These are phyloP conservation scores for Paracamarosporium sp. DNA, from an alignment of 2,329 filamentous ascomycete genomes.

Conservation along the genomic window DNA sequence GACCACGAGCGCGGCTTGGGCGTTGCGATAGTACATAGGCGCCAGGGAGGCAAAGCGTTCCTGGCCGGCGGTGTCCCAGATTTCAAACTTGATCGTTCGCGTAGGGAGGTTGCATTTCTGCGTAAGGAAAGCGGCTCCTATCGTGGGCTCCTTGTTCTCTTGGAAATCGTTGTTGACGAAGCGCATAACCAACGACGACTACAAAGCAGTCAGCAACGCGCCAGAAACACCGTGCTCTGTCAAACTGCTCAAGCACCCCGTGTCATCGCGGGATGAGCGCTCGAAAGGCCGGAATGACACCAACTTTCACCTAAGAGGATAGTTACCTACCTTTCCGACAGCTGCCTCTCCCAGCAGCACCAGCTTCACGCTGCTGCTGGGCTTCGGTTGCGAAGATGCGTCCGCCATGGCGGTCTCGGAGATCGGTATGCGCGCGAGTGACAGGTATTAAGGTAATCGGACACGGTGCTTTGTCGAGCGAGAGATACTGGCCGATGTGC, in stretches of 20 bases:
- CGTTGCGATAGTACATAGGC: slow-evolving; percentile 99
- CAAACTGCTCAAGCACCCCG: not conserved
- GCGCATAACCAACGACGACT: slow-evolving; percentile 96
- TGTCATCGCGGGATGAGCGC: not conserved
- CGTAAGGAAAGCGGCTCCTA: slow-evolving; percentile 97
- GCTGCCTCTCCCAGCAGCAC: slow-evolving; percentile 96
- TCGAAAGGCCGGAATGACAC: not conserved
- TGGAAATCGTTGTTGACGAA: slow-evolving; percentile 99
- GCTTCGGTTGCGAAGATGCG: slow-evolving; percentile 75
- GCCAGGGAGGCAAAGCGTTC: slow-evolving; percentile 96
- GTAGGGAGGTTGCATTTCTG: slow-evolving; percentile 97
- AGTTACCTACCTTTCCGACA: slow-evolving; percentile 84
- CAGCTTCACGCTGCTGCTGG: slow-evolving; percentile 99
- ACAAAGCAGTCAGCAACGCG: slow-evolving; percentile 6
- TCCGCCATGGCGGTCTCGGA: slow-evolving; percentile 70
- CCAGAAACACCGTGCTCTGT: not conserved
- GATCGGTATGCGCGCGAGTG: slow-evolving; percentile 3
- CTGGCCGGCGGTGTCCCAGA: slow-evolving; percentile 98
- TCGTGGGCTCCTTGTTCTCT: slow-evolving; percentile 99
- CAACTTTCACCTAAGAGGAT: not conserved
- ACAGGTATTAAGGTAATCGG: not conserved
- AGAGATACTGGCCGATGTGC: slow-evolving; percentile 7
- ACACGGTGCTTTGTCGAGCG: not conserved
- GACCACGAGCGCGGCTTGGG: slow-evolving; percentile 94
- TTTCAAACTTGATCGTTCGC: slow-evolving; percentile 73